Percentiles rank a stretch among this genome's conserved stretches.
Conservation (phyloP, 768 basidiomycete genomes). For the Lactarius trivialis region DNA sequence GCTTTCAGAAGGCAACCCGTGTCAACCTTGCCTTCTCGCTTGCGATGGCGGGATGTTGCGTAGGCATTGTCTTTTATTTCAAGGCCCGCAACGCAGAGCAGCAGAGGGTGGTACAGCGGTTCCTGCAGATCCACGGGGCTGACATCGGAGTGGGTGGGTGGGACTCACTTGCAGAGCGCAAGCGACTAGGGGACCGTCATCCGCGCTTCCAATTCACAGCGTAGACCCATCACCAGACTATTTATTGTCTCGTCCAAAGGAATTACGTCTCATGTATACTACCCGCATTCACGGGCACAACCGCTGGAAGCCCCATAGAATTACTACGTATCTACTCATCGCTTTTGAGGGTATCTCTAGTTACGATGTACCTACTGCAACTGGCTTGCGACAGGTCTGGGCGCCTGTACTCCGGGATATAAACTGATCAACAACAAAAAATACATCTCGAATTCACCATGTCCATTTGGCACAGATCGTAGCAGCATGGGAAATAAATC, state of each 20-base stretch:
- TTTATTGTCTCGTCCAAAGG: too few species aligned
- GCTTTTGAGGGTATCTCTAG: too few species aligned
- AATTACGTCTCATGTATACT: too few species aligned
- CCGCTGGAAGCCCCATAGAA: too few species aligned
- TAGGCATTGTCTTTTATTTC: slow-evolving; percentile 9
- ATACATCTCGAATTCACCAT: too few species aligned
- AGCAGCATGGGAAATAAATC: neutral
- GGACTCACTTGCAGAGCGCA: slow-evolving; percentile 18
- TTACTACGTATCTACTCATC: too few species aligned
- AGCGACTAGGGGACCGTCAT: slow-evolving; percentile 20
- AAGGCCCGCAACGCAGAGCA: slow-evolving; percentile 5
- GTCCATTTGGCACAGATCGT: too few species aligned
- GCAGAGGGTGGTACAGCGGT: slow-evolving; percentile 7
- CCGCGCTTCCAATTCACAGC: slow-evolving; percentile 22
- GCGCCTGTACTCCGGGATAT: too few species aligned
- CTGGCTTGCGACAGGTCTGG: too few species aligned
- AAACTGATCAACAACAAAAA: too few species aligned
- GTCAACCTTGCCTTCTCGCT: slow-evolving; percentile 18
- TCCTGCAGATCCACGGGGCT: slow-evolving; percentile 1
- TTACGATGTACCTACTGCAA: too few species aligned
- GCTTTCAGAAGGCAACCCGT: slow-evolving; percentile 17
- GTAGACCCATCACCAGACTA: neutral
- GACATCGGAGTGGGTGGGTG: slow-evolving; percentile 9
- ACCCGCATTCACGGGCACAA: too few species aligned
- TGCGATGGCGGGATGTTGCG: neutral